Percentiles rank a stretch among this genome's conserved stretches.
Conservation (phyloP, 2,329 filamentous ascomycete species). For the Akanthomyces dipterigenus region DNA sequence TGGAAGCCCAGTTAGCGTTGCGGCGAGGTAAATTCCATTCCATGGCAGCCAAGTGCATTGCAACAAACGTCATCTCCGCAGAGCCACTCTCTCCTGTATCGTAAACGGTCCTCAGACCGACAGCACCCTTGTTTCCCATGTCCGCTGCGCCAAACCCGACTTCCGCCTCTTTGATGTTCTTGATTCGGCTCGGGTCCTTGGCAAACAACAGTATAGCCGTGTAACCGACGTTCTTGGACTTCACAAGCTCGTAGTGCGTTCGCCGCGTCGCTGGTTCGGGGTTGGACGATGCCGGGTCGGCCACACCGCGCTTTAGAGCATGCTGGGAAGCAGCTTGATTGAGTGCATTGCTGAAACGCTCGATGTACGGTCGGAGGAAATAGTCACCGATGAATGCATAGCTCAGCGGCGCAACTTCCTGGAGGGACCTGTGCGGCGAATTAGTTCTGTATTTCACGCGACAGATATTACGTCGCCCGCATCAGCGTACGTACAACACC, state of each 20-base stretch:
- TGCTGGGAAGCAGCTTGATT: conserved; percentile 54
- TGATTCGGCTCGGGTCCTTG: conserved; percentile 53
- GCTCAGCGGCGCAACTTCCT: conserved; percentile 82
- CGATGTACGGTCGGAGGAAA: conserved; percentile 69
- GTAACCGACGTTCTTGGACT: conserved; percentile 74
- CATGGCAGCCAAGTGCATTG: conserved; percentile 83
- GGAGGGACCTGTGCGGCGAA: conserved; percentile 56
- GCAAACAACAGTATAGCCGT: conserved; percentile 85
- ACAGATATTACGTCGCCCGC: background rate
- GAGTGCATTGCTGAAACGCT: conserved; percentile 63
- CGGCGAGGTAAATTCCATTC: conserved; percentile 69
- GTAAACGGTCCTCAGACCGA: conserved; percentile 68
- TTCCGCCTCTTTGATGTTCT: conserved; percentile 66
- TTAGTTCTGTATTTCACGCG: background rate
- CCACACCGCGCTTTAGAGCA: conserved; percentile 17
- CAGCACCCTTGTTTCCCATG: conserved; percentile 94
- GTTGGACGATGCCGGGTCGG: conserved; percentile 13
- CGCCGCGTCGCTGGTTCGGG: conserved; percentile 9
- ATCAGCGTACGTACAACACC: conserved; percentile 44
- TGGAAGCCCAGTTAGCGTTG: conserved; percentile 83
- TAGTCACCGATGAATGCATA: conserved; percentile 81
- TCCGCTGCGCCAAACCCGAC: conserved; percentile 79
- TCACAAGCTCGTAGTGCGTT: conserved; percentile 60
- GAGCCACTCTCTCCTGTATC: conserved; percentile 25
- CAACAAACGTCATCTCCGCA: conserved; percentile 74